phyloP scores from a whole-genome alignment of 2,329 filamentous ascomycete genomes.

The Paramyrothecium sp. region DNA sequence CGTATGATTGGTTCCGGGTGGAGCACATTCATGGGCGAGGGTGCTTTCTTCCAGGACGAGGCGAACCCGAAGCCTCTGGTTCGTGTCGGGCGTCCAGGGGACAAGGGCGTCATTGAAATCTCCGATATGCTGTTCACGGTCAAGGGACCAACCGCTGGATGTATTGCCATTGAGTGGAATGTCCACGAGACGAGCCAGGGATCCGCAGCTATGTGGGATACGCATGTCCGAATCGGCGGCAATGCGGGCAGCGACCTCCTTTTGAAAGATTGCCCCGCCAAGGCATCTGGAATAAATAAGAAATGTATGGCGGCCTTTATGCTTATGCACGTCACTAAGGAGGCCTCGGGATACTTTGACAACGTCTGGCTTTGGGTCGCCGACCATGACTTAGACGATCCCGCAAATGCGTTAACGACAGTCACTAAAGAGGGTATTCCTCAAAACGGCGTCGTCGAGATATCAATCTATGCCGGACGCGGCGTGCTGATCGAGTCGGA shows the following conservation, averaged over 20 bases:
- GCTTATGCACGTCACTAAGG: slow-evolving; percentile 42
- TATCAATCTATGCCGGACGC: slow-evolving; percentile 29
- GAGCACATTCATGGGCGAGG: no score
- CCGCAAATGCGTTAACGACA: slow-evolving; percentile 37
- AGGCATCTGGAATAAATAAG: slow-evolving; percentile 42
- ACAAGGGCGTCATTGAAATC: slow-evolving; percentile 65
- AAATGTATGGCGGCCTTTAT: slow-evolving; percentile 60
- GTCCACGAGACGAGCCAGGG: slow-evolving; percentile 63
- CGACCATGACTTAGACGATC: slow-evolving; percentile 46
- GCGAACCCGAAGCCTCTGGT: slow-evolving; percentile 63
- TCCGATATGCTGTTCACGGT: slow-evolving; percentile 67
- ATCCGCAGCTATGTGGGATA: slow-evolving; percentile 24
- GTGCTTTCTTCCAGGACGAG: slow-evolving; percentile 55
- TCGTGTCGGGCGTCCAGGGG: slow-evolving; percentile 60
- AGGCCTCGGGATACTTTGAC: slow-evolving; percentile 46
- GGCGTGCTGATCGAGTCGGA: slow-evolving; percentile 30
- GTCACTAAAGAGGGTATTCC: slow-evolving; percentile 35
- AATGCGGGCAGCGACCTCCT: slow-evolving; percentile 66
- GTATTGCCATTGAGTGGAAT: slow-evolving; percentile 53
- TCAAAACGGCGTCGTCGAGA: slow-evolving; percentile 14
- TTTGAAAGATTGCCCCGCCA: slow-evolving; percentile 54
- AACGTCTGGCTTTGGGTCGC: slow-evolving; percentile 59
- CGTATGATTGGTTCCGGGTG: slow-evolving; percentile 55
- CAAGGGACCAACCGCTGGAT: slow-evolving; percentile 64
- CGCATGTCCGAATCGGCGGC: slow-evolving; percentile 70